Base-by-base conservation (phyloP, 768 basidiomycete genomes). In the Kwoniella heveanensis region DNA sequence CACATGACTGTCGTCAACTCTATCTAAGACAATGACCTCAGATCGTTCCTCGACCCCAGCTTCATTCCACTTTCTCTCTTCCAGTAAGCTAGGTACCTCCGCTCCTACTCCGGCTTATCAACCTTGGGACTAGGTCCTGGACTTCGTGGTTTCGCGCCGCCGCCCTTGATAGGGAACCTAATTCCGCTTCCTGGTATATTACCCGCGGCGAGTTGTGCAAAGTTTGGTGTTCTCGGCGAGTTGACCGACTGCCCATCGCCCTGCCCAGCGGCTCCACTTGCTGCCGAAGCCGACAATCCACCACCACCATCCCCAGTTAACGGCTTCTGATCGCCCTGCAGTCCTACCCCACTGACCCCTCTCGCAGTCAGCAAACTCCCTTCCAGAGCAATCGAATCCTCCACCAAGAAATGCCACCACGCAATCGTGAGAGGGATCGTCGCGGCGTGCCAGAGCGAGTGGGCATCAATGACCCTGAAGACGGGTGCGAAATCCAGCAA, bases 401-500 rank as follows among this genome's bases (percentile, higher is more conserved):
- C 49, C 24, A 26, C 30, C 19, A 73, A 44, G 70, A 95, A 94
- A n/a, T 84, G 82, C 72, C 95, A 98, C 93, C 95, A 97, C 50
- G 85, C 83, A 51, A 84, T 73, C 2, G 87, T 86, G 30, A 98
- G 85, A 0, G 88, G 88, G 0, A 85, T 88, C 0, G 95, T 99
- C 2, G 86, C 84, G 8, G 90, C 82, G 79, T 99, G 95, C 96
- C 95, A 98, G 17, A 98, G 80, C 1, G 92, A 84, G 78, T 97
- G 96, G 0, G 94, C 92, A 75, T 98, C 95, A 21, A 97, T 82
- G 7, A 87, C 78, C 32, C 92, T 79, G n/a, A 76, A 73, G 79
- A 87, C 83, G 0, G 92, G 90, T 0, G 92, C 86, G 73, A 98
- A 98, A 76, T 99, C 95, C 66, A 95, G 87, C 2, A 99, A 77